Percentiles rank a stretch among this genome's conserved stretches.
These are phyloP conservation scores for Udeniomyces megalosporus DNA, from an alignment of 768 basidiomycete species.

Conservation along the genomic window DNA sequence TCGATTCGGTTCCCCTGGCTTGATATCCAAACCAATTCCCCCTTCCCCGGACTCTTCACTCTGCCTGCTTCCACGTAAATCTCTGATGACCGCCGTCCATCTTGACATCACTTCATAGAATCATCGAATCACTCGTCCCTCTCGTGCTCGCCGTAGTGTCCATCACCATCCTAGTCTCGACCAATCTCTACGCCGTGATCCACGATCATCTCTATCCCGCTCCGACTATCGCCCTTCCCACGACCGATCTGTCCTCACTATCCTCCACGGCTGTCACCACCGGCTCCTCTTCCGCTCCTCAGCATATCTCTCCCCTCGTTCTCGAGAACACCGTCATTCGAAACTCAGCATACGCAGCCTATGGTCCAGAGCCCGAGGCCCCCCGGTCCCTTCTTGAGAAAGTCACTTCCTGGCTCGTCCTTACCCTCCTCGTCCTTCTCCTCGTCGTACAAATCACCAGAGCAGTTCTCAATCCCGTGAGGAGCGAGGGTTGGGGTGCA, in stretches of 20 bases:
- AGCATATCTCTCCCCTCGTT: not conserved
- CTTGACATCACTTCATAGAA: not conserved
- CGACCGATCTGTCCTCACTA: not conserved
- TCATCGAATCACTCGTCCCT: not conserved
- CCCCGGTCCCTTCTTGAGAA: slow-evolving; percentile 11
- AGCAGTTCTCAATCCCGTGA: not conserved
- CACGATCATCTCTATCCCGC: not conserved
- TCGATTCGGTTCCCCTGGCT: slow-evolving; percentile 11
- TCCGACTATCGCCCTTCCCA: not conserved
- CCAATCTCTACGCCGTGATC: not conserved
- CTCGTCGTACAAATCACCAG: not conserved
- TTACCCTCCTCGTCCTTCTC: not conserved
- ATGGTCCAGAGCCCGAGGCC: slow-evolving; percentile 16
- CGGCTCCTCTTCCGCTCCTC: not conserved
- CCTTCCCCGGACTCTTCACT: not conserved
- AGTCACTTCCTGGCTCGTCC: not conserved
- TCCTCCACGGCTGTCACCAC: not conserved
- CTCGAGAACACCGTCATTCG: slow-evolving; percentile 7
- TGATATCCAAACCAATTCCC: slow-evolving; percentile 13
- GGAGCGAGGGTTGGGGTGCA: not conserved
- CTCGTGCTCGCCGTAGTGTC: not conserved
- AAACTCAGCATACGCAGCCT: not conserved
- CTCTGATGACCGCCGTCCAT: not conserved
- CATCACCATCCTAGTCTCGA: not conserved
- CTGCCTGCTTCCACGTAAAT: not conserved